phyloP scores from a whole-genome alignment of 164 flowering plant species.

The Chimonanthus praecox region DNA sequence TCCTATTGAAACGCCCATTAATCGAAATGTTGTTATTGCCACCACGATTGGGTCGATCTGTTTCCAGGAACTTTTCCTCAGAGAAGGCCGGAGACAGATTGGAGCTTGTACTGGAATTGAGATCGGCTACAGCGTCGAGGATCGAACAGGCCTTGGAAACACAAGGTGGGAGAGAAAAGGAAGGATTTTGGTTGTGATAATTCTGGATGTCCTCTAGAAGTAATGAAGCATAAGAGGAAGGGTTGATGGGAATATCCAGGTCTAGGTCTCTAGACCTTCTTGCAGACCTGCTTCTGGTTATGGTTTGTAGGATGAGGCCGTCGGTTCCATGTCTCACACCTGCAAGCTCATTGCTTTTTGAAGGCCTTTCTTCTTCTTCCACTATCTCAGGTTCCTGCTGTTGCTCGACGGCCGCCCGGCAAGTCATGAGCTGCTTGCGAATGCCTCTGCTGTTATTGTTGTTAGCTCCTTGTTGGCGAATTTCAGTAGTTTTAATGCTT shows the following conservation, averaged over 20 bases:
- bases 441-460: background rate
- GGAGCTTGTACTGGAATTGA: slow-evolving; percentile 59
- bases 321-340: slow-evolving; percentile 12
- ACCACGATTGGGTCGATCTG: slow-evolving; percentile 16
- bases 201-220: slow-evolving; percentile 82
- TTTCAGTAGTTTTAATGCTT: slow-evolving; percentile 8
- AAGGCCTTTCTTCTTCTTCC: slow-evolving; percentile 15
- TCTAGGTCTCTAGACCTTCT: slow-evolving; percentile 50
- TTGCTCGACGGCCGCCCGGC: slow-evolving; percentile 6
- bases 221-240: slow-evolving; percentile 45
- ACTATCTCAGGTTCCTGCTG: slow-evolving; percentile 12
- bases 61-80: slow-evolving; percentile 23
- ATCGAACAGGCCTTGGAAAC: slow-evolving; percentile 86
- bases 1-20: slow-evolving; percentile 15
- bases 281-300: slow-evolving; percentile 40
- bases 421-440: slow-evolving; percentile 7
- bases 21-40: slow-evolving; percentile 6
- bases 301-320: slow-evolving; percentile 29
- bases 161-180: slow-evolving; percentile 65
- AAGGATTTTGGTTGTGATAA: slow-evolving; percentile 60
- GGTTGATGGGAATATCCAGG: slow-evolving; percentile 32
- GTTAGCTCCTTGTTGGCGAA: background rate
- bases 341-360: slow-evolving; percentile 11
- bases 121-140: slow-evolving; percentile 89
- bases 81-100: slow-evolving; percentile 28